A percentile compares a stretch with the other conserved stretches of the same genome.
Conservation (phyloP, 2,329 filamentous ascomycete species). For the Venturiaceae sp. region DNA sequence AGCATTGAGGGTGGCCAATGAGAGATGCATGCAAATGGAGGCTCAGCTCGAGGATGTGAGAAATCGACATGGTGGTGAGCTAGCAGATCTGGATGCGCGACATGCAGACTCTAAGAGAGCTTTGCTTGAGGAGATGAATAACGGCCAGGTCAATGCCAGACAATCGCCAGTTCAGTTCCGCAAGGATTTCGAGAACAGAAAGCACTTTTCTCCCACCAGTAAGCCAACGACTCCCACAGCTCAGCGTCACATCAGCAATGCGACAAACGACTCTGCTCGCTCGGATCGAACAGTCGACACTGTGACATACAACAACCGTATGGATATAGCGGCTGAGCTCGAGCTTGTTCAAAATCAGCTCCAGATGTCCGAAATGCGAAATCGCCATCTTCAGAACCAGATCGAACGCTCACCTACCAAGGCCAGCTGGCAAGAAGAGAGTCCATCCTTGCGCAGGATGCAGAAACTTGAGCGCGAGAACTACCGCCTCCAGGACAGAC, state of each 20-base stretch:
- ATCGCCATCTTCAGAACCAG: slow-evolving; percentile 82
- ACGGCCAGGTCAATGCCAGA: slow-evolving; percentile 58
- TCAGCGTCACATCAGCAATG: slow-evolving; percentile 57
- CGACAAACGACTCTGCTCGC: slow-evolving; percentile 64
- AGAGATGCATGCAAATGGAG: slow-evolving; percentile 74
- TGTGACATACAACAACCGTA: slow-evolving; percentile 72
- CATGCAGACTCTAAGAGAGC: slow-evolving; percentile 59
- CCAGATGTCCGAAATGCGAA: slow-evolving; percentile 90
- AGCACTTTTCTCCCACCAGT: slow-evolving; percentile 62
- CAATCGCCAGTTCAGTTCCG: slow-evolving; percentile 61
- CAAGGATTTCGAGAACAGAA: slow-evolving; percentile 42
- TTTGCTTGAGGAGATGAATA: slow-evolving; percentile 77
- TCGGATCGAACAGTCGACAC: slow-evolving; percentile 83
- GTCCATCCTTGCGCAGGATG: slow-evolving; percentile 68
- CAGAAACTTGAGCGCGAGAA: slow-evolving; percentile 91
- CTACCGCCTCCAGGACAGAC: slow-evolving; percentile 81
- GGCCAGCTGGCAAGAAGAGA: slow-evolving; percentile 60
- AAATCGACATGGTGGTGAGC: slow-evolving; percentile 60
- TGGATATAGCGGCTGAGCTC: slow-evolving; percentile 83
- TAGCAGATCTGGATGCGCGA: slow-evolving; percentile 53
- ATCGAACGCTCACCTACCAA: slow-evolving; percentile 60
- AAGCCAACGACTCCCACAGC: slow-evolving; percentile 51
- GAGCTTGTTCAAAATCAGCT: slow-evolving; percentile 91
- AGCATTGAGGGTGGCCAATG: slow-evolving; percentile 72
- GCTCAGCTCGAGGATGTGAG: slow-evolving; percentile 71